A percentile compares a stretch with the other conserved stretches of the same genome.
Evolutionary conservation across 78 protist genomes (phyloP).

Genomic region (Parvularia atlantis): DNA sequence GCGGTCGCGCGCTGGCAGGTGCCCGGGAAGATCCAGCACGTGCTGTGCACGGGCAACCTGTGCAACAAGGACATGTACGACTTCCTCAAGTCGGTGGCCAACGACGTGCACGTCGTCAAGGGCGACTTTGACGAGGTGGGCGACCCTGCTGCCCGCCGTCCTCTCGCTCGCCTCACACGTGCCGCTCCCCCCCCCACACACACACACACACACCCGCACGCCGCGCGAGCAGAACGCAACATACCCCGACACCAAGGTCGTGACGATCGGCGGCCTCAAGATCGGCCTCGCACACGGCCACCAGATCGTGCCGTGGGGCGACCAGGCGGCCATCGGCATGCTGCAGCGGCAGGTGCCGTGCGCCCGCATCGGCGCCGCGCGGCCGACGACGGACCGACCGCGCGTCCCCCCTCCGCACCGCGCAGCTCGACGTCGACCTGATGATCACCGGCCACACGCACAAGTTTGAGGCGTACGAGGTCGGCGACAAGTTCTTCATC

Average conservation of each 20-base stretch:
- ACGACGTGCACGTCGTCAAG: slow-evolving; percentile 80
- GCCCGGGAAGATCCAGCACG: slow-evolving; percentile 89
- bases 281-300: slow-evolving; percentile 98
- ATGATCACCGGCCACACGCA: slow-evolving; percentile 91
- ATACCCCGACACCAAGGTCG: slow-evolving; percentile 64
- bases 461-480: slow-evolving; percentile 38
- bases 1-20: slow-evolving; percentile 26
- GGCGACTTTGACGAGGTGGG: slow-evolving; percentile 91
- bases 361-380: background rate
- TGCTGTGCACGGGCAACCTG: slow-evolving; percentile 96
- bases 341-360: slow-evolving; percentile 68
- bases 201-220: too few species aligned
- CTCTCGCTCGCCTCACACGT: background rate
- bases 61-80: slow-evolving; percentile 66
- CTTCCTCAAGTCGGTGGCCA: slow-evolving; percentile 74
- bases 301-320: slow-evolving; percentile 91
- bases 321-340: slow-evolving; percentile 65
- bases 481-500: slow-evolving; percentile 67
- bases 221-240: slow-evolving; percentile 12
- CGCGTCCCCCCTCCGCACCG: too few species aligned
- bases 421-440: slow-evolving; percentile 87
- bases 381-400: too few species aligned
- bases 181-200: background rate
- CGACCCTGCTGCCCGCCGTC: background rate
- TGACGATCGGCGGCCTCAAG: slow-evolving; percentile 80